Base-by-base conservation (phyloP, 164 flowering plant genomes). In the Aristolochia californica region DNA sequence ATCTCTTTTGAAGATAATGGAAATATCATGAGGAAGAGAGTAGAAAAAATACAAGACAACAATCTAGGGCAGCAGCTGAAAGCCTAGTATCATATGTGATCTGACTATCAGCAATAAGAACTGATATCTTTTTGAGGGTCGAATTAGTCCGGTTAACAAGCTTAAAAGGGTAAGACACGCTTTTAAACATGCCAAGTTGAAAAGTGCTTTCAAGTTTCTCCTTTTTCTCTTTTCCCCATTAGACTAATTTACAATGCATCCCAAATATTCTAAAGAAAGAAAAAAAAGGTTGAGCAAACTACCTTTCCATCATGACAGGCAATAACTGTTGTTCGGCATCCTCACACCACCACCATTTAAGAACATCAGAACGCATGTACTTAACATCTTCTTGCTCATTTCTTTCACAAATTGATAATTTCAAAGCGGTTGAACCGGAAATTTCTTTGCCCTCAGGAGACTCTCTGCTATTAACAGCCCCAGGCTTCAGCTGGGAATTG, bases 301-400 rank as follows among this genome's bases (percentile, higher is more conserved):
- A 94, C 99, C 95, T 79, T 57, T 83, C 84, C 34, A 66, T 38
- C 14, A 68, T 72, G 57, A 68, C 50, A 7, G 61, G 50, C 40
- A 87, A 69, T 5, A 64, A 64, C 5, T 72, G 83, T 18, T 72
- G 82, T 25, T 81, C 56, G 27, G 23, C 27, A 22, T 51, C 91
- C 62, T 78, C 76, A 50, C 65, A 65, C 96, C 96, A 88, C 18
- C 97, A 82, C 99, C 96, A 90, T 45, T 80, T 78, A 52, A 88
- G 71, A 58, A 84, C 79, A 79, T 94, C 99, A 57, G 47, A 43
- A 15, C 87, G 67, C 64, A 86, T 78, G 68, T 72, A 86, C 5
- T 80, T 80, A 60, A 51, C 43, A 63, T 78, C 83, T 53, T 79
- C 88, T 43, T 52, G 50, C 61, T 62, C 80, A 72, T 59, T 63